Conservation (phyloP, 169 alveolate species). For the Cryptosporidium parvum region DNA sequence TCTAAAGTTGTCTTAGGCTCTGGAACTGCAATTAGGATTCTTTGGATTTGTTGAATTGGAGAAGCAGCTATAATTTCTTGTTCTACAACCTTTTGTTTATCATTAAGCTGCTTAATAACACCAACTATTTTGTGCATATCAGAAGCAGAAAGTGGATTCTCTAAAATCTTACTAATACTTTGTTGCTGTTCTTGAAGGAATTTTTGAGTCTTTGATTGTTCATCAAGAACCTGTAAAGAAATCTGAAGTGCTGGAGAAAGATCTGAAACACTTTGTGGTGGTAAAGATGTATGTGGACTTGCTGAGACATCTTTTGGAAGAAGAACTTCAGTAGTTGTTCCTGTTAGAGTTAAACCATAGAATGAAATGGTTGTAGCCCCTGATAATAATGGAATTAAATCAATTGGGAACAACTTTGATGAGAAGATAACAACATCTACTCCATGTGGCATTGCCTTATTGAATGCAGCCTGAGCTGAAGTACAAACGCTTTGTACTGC, state of each 20-base stretch:
- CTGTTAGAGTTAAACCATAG: constrained; percentile 15
- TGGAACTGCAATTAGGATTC: background rate
- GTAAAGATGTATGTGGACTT: constrained; percentile 3
- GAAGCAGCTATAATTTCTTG: constrained; percentile 16
- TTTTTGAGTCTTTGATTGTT: constrained; percentile 52
- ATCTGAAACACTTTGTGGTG: constrained; percentile 50
- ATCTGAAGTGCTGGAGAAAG: constrained; percentile 62
- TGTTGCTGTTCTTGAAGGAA: constrained; percentile 60
- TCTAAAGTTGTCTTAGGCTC: constrained; percentile 9
- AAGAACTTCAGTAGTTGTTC: constrained; percentile 12
- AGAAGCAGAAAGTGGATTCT: constrained; percentile 11
- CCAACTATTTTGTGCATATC: constrained; percentile 45
- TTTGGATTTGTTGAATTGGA: constrained; percentile 39
- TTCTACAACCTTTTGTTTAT: constrained; percentile 40
- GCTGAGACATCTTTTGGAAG: constrained; percentile 60
- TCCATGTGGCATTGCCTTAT: constrained; percentile 70
- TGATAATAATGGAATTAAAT: constrained; percentile 42
- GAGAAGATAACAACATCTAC: constrained; percentile 67
- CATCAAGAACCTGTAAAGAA: constrained; percentile 49
- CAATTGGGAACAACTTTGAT: constrained; percentile 42
- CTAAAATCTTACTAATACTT: constrained; percentile 34
- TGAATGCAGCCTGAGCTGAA: constrained; percentile 31
- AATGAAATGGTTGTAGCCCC: constrained; percentile 40
- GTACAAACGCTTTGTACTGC: constrained; percentile 71
- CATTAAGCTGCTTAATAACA: constrained; percentile 14